Conservation (phyloP, 441 rosid species). For the Caryocar brasiliense region DNA sequence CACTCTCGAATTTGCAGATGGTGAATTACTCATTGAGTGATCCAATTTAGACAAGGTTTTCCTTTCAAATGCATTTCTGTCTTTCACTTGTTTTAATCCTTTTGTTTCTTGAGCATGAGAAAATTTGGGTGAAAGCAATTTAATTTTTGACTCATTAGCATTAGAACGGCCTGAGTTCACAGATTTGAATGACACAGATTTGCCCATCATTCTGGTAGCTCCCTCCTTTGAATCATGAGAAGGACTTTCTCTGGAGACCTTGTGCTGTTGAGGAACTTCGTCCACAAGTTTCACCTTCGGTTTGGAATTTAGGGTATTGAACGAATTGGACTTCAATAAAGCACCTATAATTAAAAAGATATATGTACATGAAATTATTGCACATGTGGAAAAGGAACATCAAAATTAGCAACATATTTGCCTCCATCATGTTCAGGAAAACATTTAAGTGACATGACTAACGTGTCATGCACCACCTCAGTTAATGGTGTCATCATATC, state of each 20-base stretch:
- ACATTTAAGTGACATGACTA: too few relatives aligned
- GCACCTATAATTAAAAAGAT: slow-evolving; percentile 37
- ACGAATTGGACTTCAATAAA: slow-evolving; percentile 69
- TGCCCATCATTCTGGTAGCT: slow-evolving; percentile 42
- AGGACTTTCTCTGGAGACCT: slow-evolving; percentile 33
- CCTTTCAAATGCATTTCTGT: slow-evolving; percentile 37
- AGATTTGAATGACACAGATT: slow-evolving; percentile 65
- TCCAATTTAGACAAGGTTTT: slow-evolving; percentile 35
- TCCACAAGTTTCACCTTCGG: slow-evolving; percentile 59
- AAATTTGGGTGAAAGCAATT: slow-evolving; percentile 41
- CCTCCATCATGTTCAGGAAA: not conserved
- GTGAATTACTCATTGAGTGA: slow-evolving; percentile 16
- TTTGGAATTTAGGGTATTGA: slow-evolving; percentile 44
- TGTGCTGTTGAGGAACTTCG: slow-evolving; percentile 55
- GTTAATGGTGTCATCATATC: too few relatives aligned
- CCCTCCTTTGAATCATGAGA: slow-evolving; percentile 49
- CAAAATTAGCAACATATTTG: not conserved
- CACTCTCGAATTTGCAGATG: slow-evolving; percentile 24
- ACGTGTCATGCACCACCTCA: too few relatives aligned
- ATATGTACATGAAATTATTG: slow-evolving; percentile 5
- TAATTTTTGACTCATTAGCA: slow-evolving; percentile 49
- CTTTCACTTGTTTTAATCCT: slow-evolving; percentile 51
- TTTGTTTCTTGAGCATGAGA: slow-evolving; percentile 47
- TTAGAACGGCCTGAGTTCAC: slow-evolving; percentile 34
- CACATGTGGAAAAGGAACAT: not conserved